These are phyloP conservation scores for Heritiera littoralis DNA, from an alignment of 345 rosid genomes.

Conservation along the genomic window DNA sequence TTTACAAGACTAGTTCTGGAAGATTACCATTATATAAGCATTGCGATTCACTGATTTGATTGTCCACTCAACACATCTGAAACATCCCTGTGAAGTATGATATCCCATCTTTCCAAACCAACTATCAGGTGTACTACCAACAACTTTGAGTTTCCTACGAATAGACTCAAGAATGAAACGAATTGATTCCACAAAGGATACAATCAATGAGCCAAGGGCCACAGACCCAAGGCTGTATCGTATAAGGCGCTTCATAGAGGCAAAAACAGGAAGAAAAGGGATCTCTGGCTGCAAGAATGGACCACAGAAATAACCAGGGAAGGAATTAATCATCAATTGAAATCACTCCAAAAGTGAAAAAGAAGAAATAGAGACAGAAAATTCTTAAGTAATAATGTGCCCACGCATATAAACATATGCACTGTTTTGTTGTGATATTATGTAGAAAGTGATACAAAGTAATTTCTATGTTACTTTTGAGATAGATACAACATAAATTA, in stretches of 20 bases:
- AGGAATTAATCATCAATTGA: background rate
- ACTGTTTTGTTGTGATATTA: background rate
- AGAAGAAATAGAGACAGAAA: background rate
- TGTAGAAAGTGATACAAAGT: background rate
- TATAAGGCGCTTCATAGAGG: constrained; percentile 89
- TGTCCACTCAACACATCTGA: constrained; percentile 73
- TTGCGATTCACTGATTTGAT: constrained; percentile 87
- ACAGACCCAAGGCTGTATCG: constrained; percentile 90
- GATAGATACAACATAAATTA: background rate
- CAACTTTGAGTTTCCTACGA: constrained; percentile 73
- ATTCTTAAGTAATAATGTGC: background rate
- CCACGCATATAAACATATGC: background rate
- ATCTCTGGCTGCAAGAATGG: constrained; percentile 70
- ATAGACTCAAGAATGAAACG: constrained; percentile 87
- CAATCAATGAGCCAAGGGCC: constrained; percentile 89
- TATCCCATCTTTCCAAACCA: constrained; percentile 55
- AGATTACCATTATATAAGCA: constrained; percentile 92
- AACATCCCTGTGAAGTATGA: constrained; percentile 64
- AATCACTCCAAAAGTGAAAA: background rate
- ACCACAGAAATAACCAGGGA: constrained; percentile 19
- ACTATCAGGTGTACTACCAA: constrained; percentile 53
- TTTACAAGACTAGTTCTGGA: background rate
- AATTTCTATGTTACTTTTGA: background rate
- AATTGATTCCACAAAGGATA: constrained; percentile 87
- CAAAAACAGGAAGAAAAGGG: constrained; percentile 92